Percentiles rank a stretch among this genome's conserved stretches.
These are phyloP conservation scores for Penicillium goetzii DNA, from an alignment of 495 filamentous ascomycete species.

Conservation along the genomic window DNA sequence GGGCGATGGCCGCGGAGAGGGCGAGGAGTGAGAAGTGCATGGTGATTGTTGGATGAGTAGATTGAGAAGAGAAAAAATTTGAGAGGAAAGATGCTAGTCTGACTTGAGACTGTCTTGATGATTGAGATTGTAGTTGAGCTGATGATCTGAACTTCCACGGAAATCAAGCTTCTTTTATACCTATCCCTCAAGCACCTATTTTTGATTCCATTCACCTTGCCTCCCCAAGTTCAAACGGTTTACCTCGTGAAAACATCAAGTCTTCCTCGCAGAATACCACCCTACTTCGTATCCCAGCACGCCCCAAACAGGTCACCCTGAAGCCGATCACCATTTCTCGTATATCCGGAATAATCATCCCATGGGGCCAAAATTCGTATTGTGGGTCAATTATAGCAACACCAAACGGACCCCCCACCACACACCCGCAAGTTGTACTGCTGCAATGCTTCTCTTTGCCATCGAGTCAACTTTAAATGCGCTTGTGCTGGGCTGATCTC, in stretches of 20 bases:
- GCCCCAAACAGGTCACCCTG: background rate
- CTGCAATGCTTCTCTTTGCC: background rate
- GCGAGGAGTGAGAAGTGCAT: conserved; percentile 22
- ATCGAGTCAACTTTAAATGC: background rate
- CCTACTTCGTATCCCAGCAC: conserved; percentile 7
- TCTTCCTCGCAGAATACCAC: conserved; percentile 10
- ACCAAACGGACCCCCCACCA: background rate
- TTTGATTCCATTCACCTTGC: background rate
- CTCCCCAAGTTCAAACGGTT: background rate
- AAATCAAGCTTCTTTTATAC: conserved; percentile 4
- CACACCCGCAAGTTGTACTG: background rate
- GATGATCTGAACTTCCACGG: background rate
- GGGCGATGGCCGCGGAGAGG: conserved; percentile 8
- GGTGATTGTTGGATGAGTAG: background rate
- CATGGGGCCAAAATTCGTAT: conserved; percentile 12
- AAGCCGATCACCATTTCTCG: conserved; percentile 5
- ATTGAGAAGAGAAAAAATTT: background rate
- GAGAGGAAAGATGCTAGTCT: conserved; percentile 1
- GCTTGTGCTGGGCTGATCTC: conserved; percentile 1
- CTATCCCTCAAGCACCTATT: background rate
- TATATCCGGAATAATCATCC: background rate
- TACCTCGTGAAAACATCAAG: background rate
- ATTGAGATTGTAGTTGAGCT: conserved; percentile 7
- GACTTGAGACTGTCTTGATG: conserved; percentile 1
- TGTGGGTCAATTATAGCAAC: conserved; percentile 10